Base-by-base conservation (phyloP, 129 eudicot species). In the Solidago caesia region DNA sequence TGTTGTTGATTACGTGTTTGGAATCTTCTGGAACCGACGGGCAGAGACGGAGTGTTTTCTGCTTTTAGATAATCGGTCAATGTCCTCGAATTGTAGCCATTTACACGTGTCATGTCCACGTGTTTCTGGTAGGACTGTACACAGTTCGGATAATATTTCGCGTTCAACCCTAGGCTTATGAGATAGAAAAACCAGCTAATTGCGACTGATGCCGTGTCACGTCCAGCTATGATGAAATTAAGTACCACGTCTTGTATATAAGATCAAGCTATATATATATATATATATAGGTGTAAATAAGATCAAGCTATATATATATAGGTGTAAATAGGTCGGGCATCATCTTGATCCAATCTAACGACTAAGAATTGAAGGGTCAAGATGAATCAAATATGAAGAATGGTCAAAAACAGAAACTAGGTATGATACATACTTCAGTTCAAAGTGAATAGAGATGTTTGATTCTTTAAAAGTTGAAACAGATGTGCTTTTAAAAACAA, bases 131-230 rank as follows among this genome's bases (percentile, higher is more conserved):
- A 86, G 55, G 21, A 84, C 82, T 0, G 83, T 60, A 13, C 82
- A 79, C 12, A 87, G 26, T 29, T 87, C 92, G 2, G 27, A 71
- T 21, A 87, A 11, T 16, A 87, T 84, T 15, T 84, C 81, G 15
- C 84, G 80, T 47, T 87, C 92, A 8, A 87, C 89, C 4, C 75
- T 33, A 25, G 83, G 84, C 80, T 74, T 79, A 25, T 56, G 27
- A 84, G 82, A 89, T 87, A 87, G 66, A 87, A 87, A 64, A 87
- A 87, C 92, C 92, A 87, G 66, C 89, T 87, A 58, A 87, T 82
- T 41, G 89, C 89, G 2, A 87, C 92, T 0, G 92, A 87, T 58
- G 92, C 82, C 10, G 92, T 87, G 84, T 87, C 92, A 33, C 89
- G 89, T 21, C 92, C 92, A 61, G 92, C 92, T 70, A 87, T 80